Evolutionary conservation across 129 eudicot genomes (phyloP).

Genomic region (Flaveria ramosissima): DNA sequence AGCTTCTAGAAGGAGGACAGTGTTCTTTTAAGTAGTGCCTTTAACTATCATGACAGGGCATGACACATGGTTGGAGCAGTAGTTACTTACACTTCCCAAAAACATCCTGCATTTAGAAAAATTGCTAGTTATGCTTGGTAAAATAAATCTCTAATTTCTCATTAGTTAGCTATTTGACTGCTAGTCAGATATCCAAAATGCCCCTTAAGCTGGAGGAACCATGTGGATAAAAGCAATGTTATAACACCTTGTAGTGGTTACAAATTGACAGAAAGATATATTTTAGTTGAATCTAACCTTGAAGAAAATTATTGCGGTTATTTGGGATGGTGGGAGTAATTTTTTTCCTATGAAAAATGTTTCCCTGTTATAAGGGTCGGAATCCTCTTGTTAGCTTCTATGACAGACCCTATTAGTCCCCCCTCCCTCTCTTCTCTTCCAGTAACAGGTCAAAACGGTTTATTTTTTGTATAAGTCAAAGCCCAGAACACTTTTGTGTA

Average conservation of each 20-base stretch:
- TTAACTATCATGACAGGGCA: conserved; percentile 80
- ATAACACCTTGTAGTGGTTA: not conserved
- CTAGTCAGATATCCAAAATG: not conserved
- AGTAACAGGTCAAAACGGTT: not conserved
- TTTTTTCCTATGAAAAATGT: not conserved
- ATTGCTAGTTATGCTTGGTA: not conserved
- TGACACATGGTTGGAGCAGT: conserved; percentile 66
- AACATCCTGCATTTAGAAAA: conserved; percentile 53
- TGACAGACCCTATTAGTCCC: not conserved
- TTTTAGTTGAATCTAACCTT: not conserved
- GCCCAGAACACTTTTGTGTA: not conserved
- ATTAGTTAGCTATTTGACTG: not conserved
- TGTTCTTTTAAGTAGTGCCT: conserved; percentile 35
- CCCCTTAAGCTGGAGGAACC: not conserved
- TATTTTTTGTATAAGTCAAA: not conserved
- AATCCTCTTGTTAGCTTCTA: not conserved
- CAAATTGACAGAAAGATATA: not conserved
- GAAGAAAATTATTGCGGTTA: not conserved
- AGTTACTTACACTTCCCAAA: conserved; percentile 90
- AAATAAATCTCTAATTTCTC: not conserved
- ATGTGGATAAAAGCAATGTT: not conserved
- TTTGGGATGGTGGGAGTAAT: not conserved
- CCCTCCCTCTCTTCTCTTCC: not conserved
- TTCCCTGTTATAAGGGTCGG: not conserved
- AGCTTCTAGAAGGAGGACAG: conserved; percentile 17